Percentiles rank a stretch among this genome's conserved stretches.
Conservation (phyloP, 495 filamentous ascomycete species). For the Lepidopterella palustris region DNA sequence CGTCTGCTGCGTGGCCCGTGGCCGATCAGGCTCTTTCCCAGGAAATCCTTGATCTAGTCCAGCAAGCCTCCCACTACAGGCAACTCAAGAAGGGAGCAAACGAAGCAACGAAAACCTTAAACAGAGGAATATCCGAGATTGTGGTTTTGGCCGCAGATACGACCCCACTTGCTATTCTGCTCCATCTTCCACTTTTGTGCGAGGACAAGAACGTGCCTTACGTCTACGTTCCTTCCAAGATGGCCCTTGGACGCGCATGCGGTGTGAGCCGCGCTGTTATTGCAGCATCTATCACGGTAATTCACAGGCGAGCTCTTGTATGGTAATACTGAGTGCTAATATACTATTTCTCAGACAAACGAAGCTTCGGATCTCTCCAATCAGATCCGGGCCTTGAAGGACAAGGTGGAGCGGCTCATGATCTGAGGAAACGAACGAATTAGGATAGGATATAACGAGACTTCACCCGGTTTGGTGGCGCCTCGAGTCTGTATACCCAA, state of each 20-base stretch:
- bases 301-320: too few species aligned
- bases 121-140: constrained; percentile 82
- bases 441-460: too few species aligned
- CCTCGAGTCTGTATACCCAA: too few species aligned
- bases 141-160: constrained; percentile 79
- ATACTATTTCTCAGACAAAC: constrained; percentile 50
- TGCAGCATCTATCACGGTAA: constrained; percentile 64
- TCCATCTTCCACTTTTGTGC: constrained; percentile 83
- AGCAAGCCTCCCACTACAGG: constrained; percentile 76
- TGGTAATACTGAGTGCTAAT: neutral
- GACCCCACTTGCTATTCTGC: constrained; percentile 64
- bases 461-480: too few species aligned
- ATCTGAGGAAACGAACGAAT: too few species aligned
- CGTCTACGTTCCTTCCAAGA: constrained; percentile 60
- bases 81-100: constrained; percentile 70
- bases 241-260: constrained; percentile 73
- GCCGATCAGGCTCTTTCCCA: constrained; percentile 51
- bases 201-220: constrained; percentile 55
- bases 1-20: constrained; percentile 56
- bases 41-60: constrained; percentile 71
- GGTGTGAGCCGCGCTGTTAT: constrained; percentile 87
- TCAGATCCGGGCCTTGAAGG: constrained; percentile 80
- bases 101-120: constrained; percentile 56
- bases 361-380: constrained; percentile 80
- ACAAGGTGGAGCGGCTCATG: constrained; percentile 93